Conservation (phyloP, 169 alveolate species). For the Eimeria falciformis region DNA sequence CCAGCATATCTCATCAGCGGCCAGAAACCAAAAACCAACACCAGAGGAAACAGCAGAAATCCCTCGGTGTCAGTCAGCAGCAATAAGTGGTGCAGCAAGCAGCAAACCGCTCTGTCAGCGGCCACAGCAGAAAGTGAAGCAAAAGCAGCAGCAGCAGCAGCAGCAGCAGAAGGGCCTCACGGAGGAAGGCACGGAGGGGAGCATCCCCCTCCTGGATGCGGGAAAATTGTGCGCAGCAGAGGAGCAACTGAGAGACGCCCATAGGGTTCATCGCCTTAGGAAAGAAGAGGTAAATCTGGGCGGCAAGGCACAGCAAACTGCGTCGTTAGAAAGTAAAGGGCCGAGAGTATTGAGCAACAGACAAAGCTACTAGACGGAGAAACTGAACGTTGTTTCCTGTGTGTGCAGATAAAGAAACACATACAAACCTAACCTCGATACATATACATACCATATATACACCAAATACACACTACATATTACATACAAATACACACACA, state of each 20-base stretch:
- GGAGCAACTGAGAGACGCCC: constrained; percentile 3
- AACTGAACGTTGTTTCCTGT: too few relatives aligned
- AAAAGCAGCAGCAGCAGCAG: constrained; percentile 18
- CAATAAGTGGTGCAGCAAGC: neutral
- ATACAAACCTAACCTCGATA: too few relatives aligned
- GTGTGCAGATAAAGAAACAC: too few relatives aligned
- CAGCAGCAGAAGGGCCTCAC: constrained; percentile 12
- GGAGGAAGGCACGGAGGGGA: neutral
- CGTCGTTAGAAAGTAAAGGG: too few relatives aligned
- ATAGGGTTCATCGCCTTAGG: neutral
- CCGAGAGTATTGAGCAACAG: too few relatives aligned
- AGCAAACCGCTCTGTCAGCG: neutral
- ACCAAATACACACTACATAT: too few relatives aligned
- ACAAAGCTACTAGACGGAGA: too few relatives aligned
- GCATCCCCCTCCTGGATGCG: neutral
- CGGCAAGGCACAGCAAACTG: neutral
- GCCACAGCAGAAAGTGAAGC: neutral
- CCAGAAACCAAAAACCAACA: neutral
- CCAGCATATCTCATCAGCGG: neutral
- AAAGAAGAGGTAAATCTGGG: neutral
- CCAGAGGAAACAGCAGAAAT: neutral
- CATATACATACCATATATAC: too few relatives aligned
- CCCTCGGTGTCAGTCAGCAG: neutral
- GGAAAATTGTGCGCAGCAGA: neutral
- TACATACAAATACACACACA: neutral